phyloP scores from a whole-genome alignment of 2,329 filamentous ascomycete genomes.

The Plectosphaerella plurivora region DNA sequence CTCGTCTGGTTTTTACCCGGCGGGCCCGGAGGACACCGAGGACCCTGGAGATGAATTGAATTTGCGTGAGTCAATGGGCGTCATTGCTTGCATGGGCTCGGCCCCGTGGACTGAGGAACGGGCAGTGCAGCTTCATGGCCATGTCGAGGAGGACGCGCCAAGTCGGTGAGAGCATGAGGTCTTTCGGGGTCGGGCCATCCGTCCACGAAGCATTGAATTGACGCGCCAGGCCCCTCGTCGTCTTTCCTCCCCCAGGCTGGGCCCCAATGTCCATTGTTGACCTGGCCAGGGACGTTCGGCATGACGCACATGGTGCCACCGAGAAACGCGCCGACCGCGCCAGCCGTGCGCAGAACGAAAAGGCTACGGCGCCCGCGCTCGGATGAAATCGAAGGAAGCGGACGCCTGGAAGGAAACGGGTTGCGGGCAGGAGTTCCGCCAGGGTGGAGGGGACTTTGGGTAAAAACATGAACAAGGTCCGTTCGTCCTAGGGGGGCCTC shows the following conservation, averaged over 20 bases:
- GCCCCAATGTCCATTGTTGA: not conserved
- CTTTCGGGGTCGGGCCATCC: not conserved
- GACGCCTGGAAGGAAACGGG: not conserved
- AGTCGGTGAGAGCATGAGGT: not conserved
- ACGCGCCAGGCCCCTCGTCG: too few species aligned
- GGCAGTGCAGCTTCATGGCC: too few species aligned
- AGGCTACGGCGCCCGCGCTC: not conserved
- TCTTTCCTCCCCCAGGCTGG: too few species aligned
- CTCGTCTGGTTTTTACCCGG: not conserved
- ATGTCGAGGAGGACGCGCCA: not conserved
- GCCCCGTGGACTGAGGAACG: too few species aligned
- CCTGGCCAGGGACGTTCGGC: not conserved
- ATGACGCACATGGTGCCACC: not conserved
- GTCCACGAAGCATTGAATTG: not conserved
- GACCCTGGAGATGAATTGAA: too few species aligned
- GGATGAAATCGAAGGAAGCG: not conserved
- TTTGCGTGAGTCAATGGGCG: too few species aligned
- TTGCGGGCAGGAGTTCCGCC: not conserved
- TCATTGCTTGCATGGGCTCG: too few species aligned
- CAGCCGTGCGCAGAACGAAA: not conserved
- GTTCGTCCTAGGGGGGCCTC: too few species aligned
- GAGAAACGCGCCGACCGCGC: not conserved
- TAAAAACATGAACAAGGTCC: not conserved
- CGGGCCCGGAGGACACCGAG: too few species aligned
- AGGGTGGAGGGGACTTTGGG: not conserved